Conservation (phyloP, 495 filamentous ascomycete genomes). For the Talaromyces proteolyticus region DNA sequence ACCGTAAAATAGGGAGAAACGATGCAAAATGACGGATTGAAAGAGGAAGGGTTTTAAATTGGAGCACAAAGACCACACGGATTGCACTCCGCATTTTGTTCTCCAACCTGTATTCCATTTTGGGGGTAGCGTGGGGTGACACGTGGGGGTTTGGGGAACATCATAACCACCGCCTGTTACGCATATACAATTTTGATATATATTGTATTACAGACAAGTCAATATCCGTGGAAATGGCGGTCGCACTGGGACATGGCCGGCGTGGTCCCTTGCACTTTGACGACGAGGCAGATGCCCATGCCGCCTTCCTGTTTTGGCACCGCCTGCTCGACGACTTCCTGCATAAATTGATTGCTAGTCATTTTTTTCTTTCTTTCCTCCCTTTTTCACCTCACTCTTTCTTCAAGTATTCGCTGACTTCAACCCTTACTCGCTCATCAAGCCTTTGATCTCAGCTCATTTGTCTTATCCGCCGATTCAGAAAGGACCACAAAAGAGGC, state of each 20-base stretch:
- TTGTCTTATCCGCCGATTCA: too few species aligned
- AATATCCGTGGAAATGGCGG: not conserved
- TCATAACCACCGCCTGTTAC: not conserved
- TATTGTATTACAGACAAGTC: not conserved
- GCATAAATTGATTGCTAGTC: too few species aligned
- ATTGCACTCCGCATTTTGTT: not conserved
- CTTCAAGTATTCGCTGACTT: too few species aligned
- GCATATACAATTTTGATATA: not conserved
- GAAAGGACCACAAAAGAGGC: too few species aligned
- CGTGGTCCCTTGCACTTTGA: too few species aligned
- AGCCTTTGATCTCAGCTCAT: too few species aligned
- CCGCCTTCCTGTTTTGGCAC: not conserved
- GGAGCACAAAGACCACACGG: not conserved
- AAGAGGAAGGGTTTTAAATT: not conserved
- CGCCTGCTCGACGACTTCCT: not conserved
- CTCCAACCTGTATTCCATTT: not conserved
- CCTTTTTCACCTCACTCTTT: too few species aligned
- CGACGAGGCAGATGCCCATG: not conserved
- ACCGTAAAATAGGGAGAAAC: not conserved
- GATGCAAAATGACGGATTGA: not conserved
- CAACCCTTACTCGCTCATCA: too few species aligned
- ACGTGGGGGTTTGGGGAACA: not conserved
- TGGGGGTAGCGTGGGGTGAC: not conserved
- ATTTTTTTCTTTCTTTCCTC: too few species aligned
- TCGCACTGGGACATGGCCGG: not conserved